Evolutionary conservation across 1,284 basidiomycete species (phyloP), one percentile per base, ranked within the genome.

Genomic region (Apiotrichum gamsii): DNA sequence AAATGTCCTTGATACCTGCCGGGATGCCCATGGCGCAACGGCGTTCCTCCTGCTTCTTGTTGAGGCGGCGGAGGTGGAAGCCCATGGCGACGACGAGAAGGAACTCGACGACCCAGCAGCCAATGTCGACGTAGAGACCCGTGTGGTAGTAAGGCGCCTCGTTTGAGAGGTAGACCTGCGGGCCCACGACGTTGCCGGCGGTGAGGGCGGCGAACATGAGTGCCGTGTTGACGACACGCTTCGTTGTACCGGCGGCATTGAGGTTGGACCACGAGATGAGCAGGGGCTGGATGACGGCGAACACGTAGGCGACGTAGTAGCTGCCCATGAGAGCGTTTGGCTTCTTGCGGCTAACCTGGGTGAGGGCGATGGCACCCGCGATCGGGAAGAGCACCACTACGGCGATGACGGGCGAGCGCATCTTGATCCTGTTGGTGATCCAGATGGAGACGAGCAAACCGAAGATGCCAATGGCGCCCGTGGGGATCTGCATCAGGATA

Each of bases 341-440:
- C 30, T 61, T 51, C 15, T 43, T 51, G 32, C 49, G 45, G 35
- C 47, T 37, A 18, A 67, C 60, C 39, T 63, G 56, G 25, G 59
- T 61, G 14, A 70, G 54, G 39, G 54, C 60, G 29, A 56, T 36
- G n/a, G 64, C 68, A 29, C 66, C 68, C 8, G 61, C 68, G 42
- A 70, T 69, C 14, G 68, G 64, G 54, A 61, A 61, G 34, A 62
- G 30, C 31, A 37, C 38, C 32, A 62, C 25, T 38, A 58, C 47
- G n/a, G 78, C 74, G 25, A 79, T 56, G 21, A 79, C 75, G 14
- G 77, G 77, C 70, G 73, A 78, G 49, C 78, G 75, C 25, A 78
- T 64, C 61, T 78, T 78, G 56, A 76, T 72, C 45, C 67, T 69
- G 52, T 74, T 77, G 20, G 76, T 75, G 29, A 78, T 58, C 35